Percentiles rank a stretch among this genome's conserved stretches.
Conservation (phyloP, 192 early-diverging fungal species). For the Chytriomyces confervae region DNA sequence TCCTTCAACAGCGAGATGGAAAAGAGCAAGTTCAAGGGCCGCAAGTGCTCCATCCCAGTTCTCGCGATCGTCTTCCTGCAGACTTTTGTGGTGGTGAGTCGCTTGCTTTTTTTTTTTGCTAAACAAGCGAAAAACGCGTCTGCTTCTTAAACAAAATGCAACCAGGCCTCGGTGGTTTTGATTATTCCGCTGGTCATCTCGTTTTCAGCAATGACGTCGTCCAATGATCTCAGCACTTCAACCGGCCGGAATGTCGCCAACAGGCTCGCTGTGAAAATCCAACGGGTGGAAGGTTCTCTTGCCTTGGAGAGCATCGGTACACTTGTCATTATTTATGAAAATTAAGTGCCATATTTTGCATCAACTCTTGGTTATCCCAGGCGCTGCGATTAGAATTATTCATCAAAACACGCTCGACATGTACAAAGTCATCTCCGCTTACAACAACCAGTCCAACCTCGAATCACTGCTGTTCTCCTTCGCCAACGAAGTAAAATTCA, state of each 20-base stretch:
- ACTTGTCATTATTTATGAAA: background rate
- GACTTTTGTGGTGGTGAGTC: background rate
- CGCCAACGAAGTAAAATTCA: background rate
- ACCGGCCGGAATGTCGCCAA: conserved; percentile 8
- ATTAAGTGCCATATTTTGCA: background rate
- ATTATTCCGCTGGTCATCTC: conserved; percentile 10
- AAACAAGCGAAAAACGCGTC: background rate
- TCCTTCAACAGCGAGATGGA: too few species aligned
- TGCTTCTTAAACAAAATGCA: background rate
- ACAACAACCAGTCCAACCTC: background rate
- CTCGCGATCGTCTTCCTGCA: background rate
- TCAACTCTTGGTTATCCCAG: background rate
- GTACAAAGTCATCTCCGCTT: background rate
- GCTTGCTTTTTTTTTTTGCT: too few species aligned
- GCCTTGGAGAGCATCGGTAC: background rate
- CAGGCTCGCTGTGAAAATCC: background rate
- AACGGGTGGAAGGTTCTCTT: background rate
- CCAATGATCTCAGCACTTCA: background rate
- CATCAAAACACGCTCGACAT: background rate
- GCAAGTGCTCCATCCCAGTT: background rate
- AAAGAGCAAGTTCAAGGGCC: background rate
- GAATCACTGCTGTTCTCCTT: background rate
- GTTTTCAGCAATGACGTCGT: background rate
- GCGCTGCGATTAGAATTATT: background rate
- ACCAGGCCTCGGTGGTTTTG: conserved; percentile 9